These are phyloP conservation scores for Thalassiosira mediterranea DNA, from an alignment of 352 stramenopile species.

Conservation along the genomic window DNA sequence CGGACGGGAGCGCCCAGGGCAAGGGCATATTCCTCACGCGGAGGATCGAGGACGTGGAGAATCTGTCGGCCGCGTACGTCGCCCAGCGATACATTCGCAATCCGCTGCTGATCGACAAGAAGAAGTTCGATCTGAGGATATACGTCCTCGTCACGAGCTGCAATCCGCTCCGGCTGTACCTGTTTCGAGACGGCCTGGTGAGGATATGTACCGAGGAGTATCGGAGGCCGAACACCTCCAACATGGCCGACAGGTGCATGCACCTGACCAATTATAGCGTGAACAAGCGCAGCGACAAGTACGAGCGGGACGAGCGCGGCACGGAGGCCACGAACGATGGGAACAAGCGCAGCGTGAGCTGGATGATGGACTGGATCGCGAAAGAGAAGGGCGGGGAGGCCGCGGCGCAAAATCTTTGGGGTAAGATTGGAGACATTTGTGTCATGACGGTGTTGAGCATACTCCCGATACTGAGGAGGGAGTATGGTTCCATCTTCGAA, in stretches of 20 bases:
- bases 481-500: slow-evolving; percentile 88
- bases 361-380: slow-evolving; percentile 91
- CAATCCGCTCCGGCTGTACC: slow-evolving; percentile 85
- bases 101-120: slow-evolving; percentile 89
- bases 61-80: slow-evolving; percentile 86
- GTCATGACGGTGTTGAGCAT: slow-evolving; percentile 93
- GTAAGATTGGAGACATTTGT: slow-evolving; percentile 91
- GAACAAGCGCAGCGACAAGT: slow-evolving; percentile 73
- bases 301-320: slow-evolving; percentile 32
- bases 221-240: slow-evolving; percentile 57
- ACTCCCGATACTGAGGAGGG: slow-evolving; percentile 90
- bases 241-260: slow-evolving; percentile 86
- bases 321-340: slow-evolving; percentile 28
- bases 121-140: slow-evolving; percentile 92
- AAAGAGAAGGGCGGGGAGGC: slow-evolving; percentile 74
- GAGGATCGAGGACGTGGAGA: slow-evolving; percentile 88
- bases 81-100: slow-evolving; percentile 90
- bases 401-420: slow-evolving; percentile 87
- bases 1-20: slow-evolving; percentile 86
- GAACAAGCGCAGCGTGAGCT: slow-evolving; percentile 84
- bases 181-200: slow-evolving; percentile 88
- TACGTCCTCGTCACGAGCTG: slow-evolving; percentile 89
- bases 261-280: slow-evolving; percentile 93
- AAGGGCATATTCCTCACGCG: slow-evolving; percentile 94
- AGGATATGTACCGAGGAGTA: slow-evolving; percentile 88